Conservation (phyloP, 768 basidiomycete genomes). For the Lactarius vividus region DNA sequence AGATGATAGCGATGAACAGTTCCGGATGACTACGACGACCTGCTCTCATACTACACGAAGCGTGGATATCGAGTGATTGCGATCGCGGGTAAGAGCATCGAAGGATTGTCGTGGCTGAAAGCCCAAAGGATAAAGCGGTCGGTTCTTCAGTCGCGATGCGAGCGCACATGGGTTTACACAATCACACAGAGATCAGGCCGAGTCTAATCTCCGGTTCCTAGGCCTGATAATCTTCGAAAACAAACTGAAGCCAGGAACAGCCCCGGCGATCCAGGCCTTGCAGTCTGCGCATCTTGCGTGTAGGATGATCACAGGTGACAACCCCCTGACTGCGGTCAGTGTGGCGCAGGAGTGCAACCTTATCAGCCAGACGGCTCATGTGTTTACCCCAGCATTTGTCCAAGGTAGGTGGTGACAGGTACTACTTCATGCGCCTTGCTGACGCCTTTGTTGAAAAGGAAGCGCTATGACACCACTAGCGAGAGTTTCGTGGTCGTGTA, state of each 20-base stretch:
- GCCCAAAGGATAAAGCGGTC: slow-evolving; percentile 96
- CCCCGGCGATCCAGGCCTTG: slow-evolving; percentile 85
- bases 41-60: slow-evolving; percentile 94
- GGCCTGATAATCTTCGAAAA: slow-evolving; percentile 98
- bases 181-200: slow-evolving; percentile 82
- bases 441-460: slow-evolving; percentile 39
- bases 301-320: slow-evolving; percentile 98
- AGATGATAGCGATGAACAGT: slow-evolving; percentile 46
- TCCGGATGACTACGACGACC: slow-evolving; percentile 93
- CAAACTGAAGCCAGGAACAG: slow-evolving; percentile 89
- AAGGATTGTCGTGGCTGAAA: slow-evolving; percentile 92
- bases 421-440: background rate
- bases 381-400: slow-evolving; percentile 80
- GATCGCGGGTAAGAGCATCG: slow-evolving; percentile 93
- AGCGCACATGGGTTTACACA: slow-evolving; percentile 10
- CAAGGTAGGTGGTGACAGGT: slow-evolving; percentile 48
- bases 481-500: slow-evolving; percentile 84
- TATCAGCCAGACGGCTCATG: slow-evolving; percentile 83
- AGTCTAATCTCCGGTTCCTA: slow-evolving; percentile 84
- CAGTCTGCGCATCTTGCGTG: slow-evolving; percentile 89
- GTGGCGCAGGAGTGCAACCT: slow-evolving; percentile 93
- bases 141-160: background rate
- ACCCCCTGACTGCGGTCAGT: slow-evolving; percentile 93
- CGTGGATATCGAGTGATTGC: slow-evolving; percentile 98
- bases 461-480: slow-evolving; percentile 51